Evolutionary conservation across 2,329 filamentous ascomycete species (phyloP).

Genomic region (Aspergillus quadrilineatus): DNA sequence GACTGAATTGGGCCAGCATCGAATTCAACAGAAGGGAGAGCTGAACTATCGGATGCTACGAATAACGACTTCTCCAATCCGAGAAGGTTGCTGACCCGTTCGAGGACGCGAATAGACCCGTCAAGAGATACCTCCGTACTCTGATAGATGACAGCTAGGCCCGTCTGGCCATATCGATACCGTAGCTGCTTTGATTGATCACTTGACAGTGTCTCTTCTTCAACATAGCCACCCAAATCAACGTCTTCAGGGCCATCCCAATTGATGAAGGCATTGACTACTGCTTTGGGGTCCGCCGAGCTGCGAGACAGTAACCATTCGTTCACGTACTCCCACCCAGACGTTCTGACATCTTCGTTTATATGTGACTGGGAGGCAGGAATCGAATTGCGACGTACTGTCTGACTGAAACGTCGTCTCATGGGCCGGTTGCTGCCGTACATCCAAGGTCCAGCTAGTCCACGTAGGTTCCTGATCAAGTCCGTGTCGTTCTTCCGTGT

Average conservation of each 20-base stretch:
- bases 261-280: conserved; percentile 52
- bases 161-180: conserved; percentile 57
- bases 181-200: conserved; percentile 46
- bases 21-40: conserved; percentile 32
- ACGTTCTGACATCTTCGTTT: conserved; percentile 24
- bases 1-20: conserved; percentile 34
- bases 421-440: conserved; percentile 58
- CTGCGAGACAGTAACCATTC: conserved; percentile 59
- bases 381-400: conserved; percentile 29
- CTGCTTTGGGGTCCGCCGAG: conserved; percentile 49
- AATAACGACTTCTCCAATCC: conserved; percentile 49
- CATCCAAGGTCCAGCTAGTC: conserved; percentile 63
- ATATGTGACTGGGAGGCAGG: conserved; percentile 23
- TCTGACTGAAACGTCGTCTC: conserved; percentile 49
- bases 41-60: conserved; percentile 21
- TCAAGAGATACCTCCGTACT: conserved; percentile 50
- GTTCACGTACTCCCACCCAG: conserved; percentile 59
- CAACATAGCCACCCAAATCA: conserved; percentile 56
- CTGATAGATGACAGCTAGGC: conserved; percentile 59
- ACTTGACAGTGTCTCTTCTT: conserved; percentile 42
- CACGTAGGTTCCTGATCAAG: conserved; percentile 55
- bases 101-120: conserved; percentile 50
- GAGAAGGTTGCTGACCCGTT: conserved; percentile 52
- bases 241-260: conserved; percentile 63
- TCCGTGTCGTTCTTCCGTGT: conserved; percentile 36